These are phyloP conservation scores for Colletotrichum godetiae DNA, from an alignment of 2,329 filamentous ascomycete genomes.

Conservation along the genomic window DNA sequence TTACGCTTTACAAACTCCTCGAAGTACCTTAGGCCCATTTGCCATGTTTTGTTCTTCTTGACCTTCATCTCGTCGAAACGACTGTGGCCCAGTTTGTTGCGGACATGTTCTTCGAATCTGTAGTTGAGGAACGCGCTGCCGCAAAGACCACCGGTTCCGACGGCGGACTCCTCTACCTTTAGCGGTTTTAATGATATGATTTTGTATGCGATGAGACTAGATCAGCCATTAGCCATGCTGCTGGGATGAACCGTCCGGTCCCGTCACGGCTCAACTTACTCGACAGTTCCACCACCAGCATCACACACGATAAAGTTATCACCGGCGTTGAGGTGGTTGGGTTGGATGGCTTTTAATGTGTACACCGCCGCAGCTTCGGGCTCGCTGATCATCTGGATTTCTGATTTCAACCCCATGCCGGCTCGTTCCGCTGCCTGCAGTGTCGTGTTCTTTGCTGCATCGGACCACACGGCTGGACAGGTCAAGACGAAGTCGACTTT, in stretches of 20 bases:
- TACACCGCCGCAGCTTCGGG: slow-evolving; percentile 85
- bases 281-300: slow-evolving; percentile 74
- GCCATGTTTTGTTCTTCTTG: slow-evolving; percentile 84
- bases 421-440: slow-evolving; percentile 81
- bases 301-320: slow-evolving; percentile 74
- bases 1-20: slow-evolving; percentile 89
- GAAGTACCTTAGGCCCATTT: slow-evolving; percentile 82
- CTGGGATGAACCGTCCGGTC: neutral
- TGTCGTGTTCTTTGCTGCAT: slow-evolving; percentile 87
- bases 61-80: slow-evolving; percentile 80
- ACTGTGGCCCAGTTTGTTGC: slow-evolving; percentile 72
- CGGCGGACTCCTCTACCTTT: slow-evolving; percentile 80
- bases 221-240: slow-evolving; percentile 37
- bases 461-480: slow-evolving; percentile 86
- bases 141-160: slow-evolving; percentile 82
- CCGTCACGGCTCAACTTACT: slow-evolving; percentile 56
- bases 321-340: slow-evolving; percentile 77
- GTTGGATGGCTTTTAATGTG: slow-evolving; percentile 82
- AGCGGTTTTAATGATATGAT: slow-evolving; percentile 80
- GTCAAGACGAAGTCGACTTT: slow-evolving; percentile 84
- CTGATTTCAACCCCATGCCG: slow-evolving; percentile 77
- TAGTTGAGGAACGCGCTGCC: slow-evolving; percentile 85
- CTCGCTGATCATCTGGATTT: slow-evolving; percentile 84
- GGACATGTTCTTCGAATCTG: slow-evolving; percentile 82
- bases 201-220: slow-evolving; percentile 80